These are phyloP conservation scores for Candida boleticola DNA, from an alignment of 805 yeast genomes.

Conservation along the genomic window DNA sequence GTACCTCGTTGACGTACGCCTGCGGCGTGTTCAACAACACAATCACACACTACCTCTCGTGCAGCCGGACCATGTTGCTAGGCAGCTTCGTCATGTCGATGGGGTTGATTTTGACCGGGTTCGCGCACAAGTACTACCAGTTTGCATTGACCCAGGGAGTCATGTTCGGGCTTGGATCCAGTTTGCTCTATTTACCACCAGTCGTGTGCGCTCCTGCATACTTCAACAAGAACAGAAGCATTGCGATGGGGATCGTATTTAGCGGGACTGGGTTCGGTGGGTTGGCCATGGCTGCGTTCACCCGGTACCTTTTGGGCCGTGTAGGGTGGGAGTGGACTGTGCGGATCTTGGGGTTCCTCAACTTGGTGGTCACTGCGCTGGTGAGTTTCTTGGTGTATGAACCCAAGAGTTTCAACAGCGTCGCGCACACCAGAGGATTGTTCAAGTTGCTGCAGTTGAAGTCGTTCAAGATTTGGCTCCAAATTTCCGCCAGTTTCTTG, in stretches of 20 bases:
- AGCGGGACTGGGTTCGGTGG: slow-evolving; percentile 39
- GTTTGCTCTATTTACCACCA: slow-evolving; percentile 30
- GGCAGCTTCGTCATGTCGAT: slow-evolving; percentile 25
- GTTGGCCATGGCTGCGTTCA: slow-evolving; percentile 26
- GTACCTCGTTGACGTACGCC: slow-evolving; percentile 27
- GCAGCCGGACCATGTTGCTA: slow-evolving; percentile 20
- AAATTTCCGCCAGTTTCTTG: slow-evolving; percentile 20
- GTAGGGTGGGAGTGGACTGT: slow-evolving; percentile 36
- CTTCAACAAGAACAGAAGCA: slow-evolving; percentile 27
- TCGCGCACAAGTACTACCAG: slow-evolving; percentile 19
- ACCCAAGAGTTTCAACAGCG: slow-evolving; percentile 6
- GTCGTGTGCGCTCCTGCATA: slow-evolving; percentile 32
- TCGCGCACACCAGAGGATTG: slow-evolving; percentile 6
- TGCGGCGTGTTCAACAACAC: slow-evolving; percentile 25
- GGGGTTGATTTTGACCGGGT: slow-evolving; percentile 27
- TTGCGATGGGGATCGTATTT: slow-evolving; percentile 33
- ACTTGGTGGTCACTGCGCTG: slow-evolving; percentile 12
- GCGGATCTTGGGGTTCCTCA: slow-evolving; percentile 27
- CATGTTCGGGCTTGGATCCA: slow-evolving; percentile 31
- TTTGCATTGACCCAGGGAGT: slow-evolving; percentile 32
- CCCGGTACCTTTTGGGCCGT: slow-evolving; percentile 19
- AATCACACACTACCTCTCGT: slow-evolving; percentile 13
- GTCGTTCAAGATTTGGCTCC: slow-evolving; percentile 17
- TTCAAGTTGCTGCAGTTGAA: slow-evolving; percentile 13
- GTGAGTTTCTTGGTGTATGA: slow-evolving; percentile 15